Conservation (phyloP, 2,329 filamentous ascomycete genomes). For the Fonsecaea monophora region DNA sequence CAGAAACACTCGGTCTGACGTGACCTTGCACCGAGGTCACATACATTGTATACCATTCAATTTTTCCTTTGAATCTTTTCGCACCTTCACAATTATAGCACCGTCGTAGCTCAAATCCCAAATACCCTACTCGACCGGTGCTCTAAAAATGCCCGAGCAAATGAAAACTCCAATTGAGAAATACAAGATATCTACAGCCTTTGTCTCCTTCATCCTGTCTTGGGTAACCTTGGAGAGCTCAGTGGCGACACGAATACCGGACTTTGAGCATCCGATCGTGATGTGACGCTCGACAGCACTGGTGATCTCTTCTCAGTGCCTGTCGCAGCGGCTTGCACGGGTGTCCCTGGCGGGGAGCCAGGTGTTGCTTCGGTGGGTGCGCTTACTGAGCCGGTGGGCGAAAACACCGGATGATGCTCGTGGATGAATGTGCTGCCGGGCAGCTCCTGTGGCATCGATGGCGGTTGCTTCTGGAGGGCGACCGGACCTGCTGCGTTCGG, state of each 20-base stretch:
- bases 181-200: neutral
- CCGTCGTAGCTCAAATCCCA: neutral
- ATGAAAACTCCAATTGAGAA: neutral
- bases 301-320: constrained; percentile 29
- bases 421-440: constrained; percentile 41
- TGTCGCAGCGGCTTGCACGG: constrained; percentile 10
- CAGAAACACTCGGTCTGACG: too few relatives aligned
- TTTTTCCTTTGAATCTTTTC: too few relatives aligned
- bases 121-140: neutral
- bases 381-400: constrained; percentile 8
- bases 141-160: neutral
- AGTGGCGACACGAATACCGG: constrained; percentile 37
- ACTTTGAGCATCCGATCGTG: constrained; percentile 30
- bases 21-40: too few relatives aligned
- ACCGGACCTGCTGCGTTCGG: constrained; percentile 4
- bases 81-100: neutral
- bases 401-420: constrained; percentile 41
- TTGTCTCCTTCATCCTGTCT: constrained; percentile 3
- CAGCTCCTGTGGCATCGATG: constrained; percentile 34
- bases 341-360: constrained; percentile 44
- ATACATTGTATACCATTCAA: too few relatives aligned
- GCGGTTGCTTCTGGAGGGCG: constrained; percentile 12
- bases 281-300: constrained; percentile 28
- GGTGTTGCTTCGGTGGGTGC: constrained; percentile 33
- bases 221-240: constrained; percentile 28